A percentile compares a stretch with the other conserved stretches of the same genome.
These are phyloP conservation scores for Lepraria neglecta DNA, from an alignment of 495 filamentous ascomycete genomes.

Conservation along the genomic window DNA sequence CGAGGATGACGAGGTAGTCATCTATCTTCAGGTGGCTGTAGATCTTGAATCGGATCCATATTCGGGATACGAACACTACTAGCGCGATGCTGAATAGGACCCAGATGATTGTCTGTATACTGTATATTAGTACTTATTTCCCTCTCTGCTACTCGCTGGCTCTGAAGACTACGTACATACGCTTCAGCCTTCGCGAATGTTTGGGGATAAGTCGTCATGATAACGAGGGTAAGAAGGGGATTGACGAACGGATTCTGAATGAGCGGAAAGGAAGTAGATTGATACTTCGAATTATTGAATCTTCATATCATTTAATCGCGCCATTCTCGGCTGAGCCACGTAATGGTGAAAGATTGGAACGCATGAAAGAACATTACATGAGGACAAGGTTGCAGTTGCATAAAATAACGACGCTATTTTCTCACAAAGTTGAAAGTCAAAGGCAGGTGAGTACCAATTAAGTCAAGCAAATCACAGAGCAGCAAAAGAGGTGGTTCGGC, in stretches of 20 bases:
- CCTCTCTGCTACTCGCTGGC: background rate
- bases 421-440: background rate
- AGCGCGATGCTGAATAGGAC: slow-evolving; percentile 8
- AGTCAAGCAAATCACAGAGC: background rate
- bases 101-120: slow-evolving; percentile 8
- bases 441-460: background rate
- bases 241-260: no score
- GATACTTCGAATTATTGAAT: no score
- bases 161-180: background rate
- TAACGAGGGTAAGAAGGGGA: background rate
- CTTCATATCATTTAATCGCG: no score
- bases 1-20: slow-evolving; percentile 14
- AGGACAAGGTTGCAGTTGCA: background rate
- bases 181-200: background rate
- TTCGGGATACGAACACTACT: background rate
- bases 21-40: slow-evolving; percentile 7
- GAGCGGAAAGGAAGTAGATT: no score
- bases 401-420: background rate
- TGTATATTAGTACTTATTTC: background rate
- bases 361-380: background rate
- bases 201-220: background rate
- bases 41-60: slow-evolving; percentile 12
- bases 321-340: no score
- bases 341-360: background rate
- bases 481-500: background rate